These are phyloP conservation scores for Ilyonectria sp. DNA, from an alignment of 2,329 filamentous ascomycete species.

Conservation along the genomic window DNA sequence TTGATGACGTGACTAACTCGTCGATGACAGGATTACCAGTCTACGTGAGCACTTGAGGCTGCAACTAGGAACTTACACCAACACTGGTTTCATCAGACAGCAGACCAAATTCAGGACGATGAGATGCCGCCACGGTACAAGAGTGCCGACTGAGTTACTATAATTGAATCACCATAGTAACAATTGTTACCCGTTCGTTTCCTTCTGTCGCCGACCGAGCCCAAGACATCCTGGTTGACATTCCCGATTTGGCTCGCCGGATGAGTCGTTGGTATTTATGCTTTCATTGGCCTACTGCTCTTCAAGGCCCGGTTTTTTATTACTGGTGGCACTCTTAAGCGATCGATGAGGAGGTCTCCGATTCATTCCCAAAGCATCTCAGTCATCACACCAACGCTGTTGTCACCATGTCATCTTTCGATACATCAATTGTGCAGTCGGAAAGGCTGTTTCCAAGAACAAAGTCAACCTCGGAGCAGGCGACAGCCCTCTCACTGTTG, in stretches of 20 bases:
- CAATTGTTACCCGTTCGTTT: neutral
- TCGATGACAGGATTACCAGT: too few species aligned
- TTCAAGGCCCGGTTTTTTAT: neutral
- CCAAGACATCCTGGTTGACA: neutral
- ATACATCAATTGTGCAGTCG: neutral
- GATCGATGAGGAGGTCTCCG: neutral
- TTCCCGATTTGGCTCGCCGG: neutral
- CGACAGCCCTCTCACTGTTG: constrained; percentile 38
- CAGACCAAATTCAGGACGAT: neutral
- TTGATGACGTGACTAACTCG: neutral
- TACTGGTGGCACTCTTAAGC: neutral
- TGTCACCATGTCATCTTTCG: neutral
- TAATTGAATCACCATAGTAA: neutral
- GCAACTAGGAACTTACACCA: too few species aligned
- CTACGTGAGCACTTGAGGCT: neutral
- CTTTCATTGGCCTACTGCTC: neutral
- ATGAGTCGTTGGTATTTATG: neutral
- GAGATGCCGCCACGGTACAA: neutral
- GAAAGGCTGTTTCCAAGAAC: neutral
- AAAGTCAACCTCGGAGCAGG: neutral
- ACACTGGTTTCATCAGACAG: neutral
- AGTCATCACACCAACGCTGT: too few species aligned
- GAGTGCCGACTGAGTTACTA: neutral
- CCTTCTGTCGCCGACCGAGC: neutral
- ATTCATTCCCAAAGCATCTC: neutral